Base-by-base conservation (phyloP, 2,329 filamentous ascomycete genomes). In the Metarhizium guizhouense region DNA sequence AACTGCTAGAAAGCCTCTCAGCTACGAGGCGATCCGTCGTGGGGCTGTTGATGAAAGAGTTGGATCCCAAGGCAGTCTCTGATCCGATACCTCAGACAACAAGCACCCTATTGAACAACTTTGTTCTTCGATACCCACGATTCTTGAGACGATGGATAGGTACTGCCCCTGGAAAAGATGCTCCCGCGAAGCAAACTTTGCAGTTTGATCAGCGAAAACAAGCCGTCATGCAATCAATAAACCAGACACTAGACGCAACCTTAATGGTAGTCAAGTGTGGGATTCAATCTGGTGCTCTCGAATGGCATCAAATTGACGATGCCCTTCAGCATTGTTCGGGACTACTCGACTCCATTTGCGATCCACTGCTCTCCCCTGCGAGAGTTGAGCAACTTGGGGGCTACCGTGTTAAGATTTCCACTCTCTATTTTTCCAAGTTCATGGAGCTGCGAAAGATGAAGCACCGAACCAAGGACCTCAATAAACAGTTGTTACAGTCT, bases 381-480 rank as follows among this genome's bases (percentile, higher is more conserved):
- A 67, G 63, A 51, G 52, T 61, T 1, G 71, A 71, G 32, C 67
- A 71, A 52, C 61, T 73, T 13, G 64, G 61, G n/a, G 74, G 72
- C 2, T 82, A 84, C 60, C 75, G 81, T 56, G 78, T 86, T 58
- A 88, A 85, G 62, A 80, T 90, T 30, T 90, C 87, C 0, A 85
- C 87, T 61, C 75, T 88, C 3, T 89, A 89, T 65, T 90, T 85
- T 65, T 74, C 82, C n/a, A 75, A 81, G 51, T 83, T 83, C 63
- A 70, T 80, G 18, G 73, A 76, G 48, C 65, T 82, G 57, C 71
- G 76, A 14, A 80, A 79, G 52, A 69, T 72, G 29, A 61, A 70
- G 0, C 70, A 71, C 4, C 74, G 68, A 47, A 63, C 67, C 11
- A 71, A 70, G 53, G 65, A 70, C 20, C 55, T 64, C 48, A 70